These are phyloP conservation scores for Leccinum incarnatum DNA, from an alignment of 768 basidiomycete species.

Conservation along the genomic window DNA sequence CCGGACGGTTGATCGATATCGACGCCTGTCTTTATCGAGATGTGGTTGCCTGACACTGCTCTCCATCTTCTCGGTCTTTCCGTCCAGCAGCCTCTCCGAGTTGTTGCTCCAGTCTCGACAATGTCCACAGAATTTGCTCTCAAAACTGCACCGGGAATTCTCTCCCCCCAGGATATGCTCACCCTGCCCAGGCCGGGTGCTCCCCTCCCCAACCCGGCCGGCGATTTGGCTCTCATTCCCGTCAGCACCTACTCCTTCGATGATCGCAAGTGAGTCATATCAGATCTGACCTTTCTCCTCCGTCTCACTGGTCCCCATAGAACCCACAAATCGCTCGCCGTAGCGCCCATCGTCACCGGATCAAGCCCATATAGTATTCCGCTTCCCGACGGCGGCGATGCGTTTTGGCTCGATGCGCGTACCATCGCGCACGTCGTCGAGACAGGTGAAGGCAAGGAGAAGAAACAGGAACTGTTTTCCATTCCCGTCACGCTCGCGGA, in stretches of 20 bases:
- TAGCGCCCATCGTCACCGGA: conserved; percentile 56
- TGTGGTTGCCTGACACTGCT: neutral
- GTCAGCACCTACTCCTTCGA: conserved; percentile 69
- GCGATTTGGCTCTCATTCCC: conserved; percentile 66
- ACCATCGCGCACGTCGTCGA: conserved; percentile 71
- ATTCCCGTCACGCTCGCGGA: conserved; percentile 48
- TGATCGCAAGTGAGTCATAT: conserved; percentile 61
- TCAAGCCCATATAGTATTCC: conserved; percentile 53
- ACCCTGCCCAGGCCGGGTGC: conserved; percentile 63
- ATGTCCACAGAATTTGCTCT: conserved; percentile 49
- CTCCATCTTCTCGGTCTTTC: conserved; percentile 48
- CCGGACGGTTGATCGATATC: neutral
- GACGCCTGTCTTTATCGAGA: neutral
- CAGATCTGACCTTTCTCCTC: neutral
- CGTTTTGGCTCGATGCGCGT: conserved; percentile 73
- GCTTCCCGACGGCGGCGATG: conserved; percentile 65
- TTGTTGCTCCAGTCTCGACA: conserved; percentile 18
- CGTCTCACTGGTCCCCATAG: conserved; percentile 34
- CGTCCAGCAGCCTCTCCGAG: conserved; percentile 47
- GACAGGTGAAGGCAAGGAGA: conserved; percentile 43
- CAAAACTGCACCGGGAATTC: conserved; percentile 55
- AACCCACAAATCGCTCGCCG: conserved; percentile 64
- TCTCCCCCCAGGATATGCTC: conserved; percentile 72
- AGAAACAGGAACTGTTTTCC: conserved; percentile 56
- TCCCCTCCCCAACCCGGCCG: conserved; percentile 64